phyloP scores from a whole-genome alignment of 768 basidiomycete species.

The Panaeolus papilionaceus region DNA sequence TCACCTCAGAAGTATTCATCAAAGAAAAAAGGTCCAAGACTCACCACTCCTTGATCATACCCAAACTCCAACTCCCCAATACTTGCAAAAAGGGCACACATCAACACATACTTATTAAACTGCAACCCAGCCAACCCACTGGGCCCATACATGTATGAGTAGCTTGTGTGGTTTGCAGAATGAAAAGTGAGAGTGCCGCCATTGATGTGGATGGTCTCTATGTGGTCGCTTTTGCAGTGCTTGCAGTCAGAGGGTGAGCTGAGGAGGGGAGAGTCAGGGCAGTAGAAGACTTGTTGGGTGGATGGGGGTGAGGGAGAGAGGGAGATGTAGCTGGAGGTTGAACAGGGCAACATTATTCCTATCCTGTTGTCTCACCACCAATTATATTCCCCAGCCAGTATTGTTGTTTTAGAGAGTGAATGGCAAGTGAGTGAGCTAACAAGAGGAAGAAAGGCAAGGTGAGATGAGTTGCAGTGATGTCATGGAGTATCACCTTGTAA shows the following conservation, averaged over 20 bases:
- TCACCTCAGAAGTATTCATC: not conserved
- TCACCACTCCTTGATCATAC: slow-evolving; percentile 81
- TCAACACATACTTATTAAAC: slow-evolving; percentile 67
- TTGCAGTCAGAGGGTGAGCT: not conserved
- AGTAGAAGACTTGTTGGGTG: no score
- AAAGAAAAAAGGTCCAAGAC: slow-evolving; percentile 19
- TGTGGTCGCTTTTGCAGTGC: not conserved
- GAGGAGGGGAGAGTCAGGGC: not conserved
- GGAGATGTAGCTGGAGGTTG: no score
- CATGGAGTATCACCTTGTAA: no score
- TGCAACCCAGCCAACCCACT: slow-evolving; percentile 67
- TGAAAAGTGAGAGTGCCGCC: slow-evolving; percentile 43
- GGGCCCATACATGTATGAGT: slow-evolving; percentile 78
- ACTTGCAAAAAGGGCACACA: slow-evolving; percentile 77
- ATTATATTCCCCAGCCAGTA: no score
- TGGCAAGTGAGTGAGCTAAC: no score
- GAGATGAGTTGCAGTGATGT: no score
- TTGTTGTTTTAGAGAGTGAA: no score
- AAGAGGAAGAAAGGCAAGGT: no score
- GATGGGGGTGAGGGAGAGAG: no score
- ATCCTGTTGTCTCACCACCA: no score
- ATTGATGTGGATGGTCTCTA: slow-evolving; percentile 26
- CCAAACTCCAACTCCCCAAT: slow-evolving; percentile 83
- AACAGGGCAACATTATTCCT: no score
- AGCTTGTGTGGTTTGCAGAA: slow-evolving; percentile 42